Percentiles rank a stretch among this genome's conserved stretches.
Conservation (phyloP, 768 basidiomycete species). For the Chiua virens region DNA sequence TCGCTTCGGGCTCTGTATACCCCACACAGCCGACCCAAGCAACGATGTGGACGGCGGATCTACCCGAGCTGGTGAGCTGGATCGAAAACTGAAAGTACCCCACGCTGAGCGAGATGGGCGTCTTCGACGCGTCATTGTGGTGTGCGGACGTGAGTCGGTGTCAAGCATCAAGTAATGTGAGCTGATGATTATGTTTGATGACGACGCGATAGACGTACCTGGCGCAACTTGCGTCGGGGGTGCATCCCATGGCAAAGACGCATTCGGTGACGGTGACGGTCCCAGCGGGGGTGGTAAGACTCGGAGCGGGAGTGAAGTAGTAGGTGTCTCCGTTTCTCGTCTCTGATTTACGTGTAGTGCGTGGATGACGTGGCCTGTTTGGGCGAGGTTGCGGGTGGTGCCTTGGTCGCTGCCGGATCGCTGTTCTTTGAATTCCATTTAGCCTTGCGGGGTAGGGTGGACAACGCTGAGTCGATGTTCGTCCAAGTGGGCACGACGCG, state of each 20-base stretch:
- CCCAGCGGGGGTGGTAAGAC: constrained; percentile 25
- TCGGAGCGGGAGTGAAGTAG: constrained; percentile 32
- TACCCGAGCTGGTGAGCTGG: constrained; percentile 47
- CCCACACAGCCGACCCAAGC: constrained; percentile 49
- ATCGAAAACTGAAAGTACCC: constrained; percentile 46
- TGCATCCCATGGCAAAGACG: constrained; percentile 35
- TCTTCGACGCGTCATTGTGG: constrained; percentile 48
- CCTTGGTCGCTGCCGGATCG: not conserved
- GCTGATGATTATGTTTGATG: too few relatives aligned
- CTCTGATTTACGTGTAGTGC: not conserved
- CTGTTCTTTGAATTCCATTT: not conserved
- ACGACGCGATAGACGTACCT: constrained; percentile 36
- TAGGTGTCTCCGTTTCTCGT: constrained; percentile 16
- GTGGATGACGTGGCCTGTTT: too few relatives aligned
- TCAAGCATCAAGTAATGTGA: too few relatives aligned
- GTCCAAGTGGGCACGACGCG: too few relatives aligned
- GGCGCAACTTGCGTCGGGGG: constrained; percentile 42
- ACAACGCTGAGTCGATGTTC: not conserved
- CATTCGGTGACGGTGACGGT: constrained; percentile 30
- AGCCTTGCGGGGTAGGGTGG: too few relatives aligned
- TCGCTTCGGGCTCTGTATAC: constrained; percentile 41
- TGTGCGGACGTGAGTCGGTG: constrained; percentile 37
- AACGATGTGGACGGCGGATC: constrained; percentile 46
- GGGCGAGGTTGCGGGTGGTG: too few relatives aligned
- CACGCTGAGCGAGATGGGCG: constrained; percentile 40